A percentile compares a stretch with the other conserved stretches of the same genome.
These are phyloP conservation scores for Conringia planisiliqua DNA, from an alignment of 345 rosid genomes.

Conservation along the genomic window DNA sequence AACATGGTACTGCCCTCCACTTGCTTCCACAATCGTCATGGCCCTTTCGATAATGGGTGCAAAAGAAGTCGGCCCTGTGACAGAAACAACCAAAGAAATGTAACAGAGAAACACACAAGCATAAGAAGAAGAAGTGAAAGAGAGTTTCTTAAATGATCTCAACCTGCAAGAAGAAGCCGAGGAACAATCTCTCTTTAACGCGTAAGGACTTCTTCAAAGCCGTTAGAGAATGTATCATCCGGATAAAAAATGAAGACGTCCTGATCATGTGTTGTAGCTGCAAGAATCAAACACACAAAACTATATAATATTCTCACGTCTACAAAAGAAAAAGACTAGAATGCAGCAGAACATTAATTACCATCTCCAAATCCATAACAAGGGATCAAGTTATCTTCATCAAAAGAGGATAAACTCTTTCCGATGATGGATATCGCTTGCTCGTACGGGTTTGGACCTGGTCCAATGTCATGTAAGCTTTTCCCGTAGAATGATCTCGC, in stretches of 20 bases:
- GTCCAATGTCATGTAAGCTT: conserved; percentile 66
- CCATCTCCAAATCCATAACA: conserved; percentile 80
- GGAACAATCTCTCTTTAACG: conserved; percentile 81
- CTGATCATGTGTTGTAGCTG: conserved; percentile 93
- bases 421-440: conserved; percentile 82
- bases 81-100: not conserved
- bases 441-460: conserved; percentile 65
- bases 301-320: not conserved
- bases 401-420: conserved; percentile 66
- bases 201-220: conserved; percentile 75
- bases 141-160: not conserved
- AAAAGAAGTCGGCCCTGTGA: conserved; percentile 80
- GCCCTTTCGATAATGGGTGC: conserved; percentile 85
- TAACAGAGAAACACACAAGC: conserved; percentile 8
- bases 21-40: conserved; percentile 70
- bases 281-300: conserved; percentile 20
- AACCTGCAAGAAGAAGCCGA: conserved; percentile 72
- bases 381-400: conserved; percentile 81
- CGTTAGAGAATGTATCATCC: conserved; percentile 60
- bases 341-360: conserved; percentile 34
- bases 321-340: not conserved
- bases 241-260: conserved; percentile 72
- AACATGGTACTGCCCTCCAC: conserved; percentile 86
- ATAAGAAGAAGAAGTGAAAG: not conserved
- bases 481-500: conserved; percentile 59